Conservation (phyloP, 2,329 filamentous ascomycete genomes). For the Phialemoniopsis sp. region DNA sequence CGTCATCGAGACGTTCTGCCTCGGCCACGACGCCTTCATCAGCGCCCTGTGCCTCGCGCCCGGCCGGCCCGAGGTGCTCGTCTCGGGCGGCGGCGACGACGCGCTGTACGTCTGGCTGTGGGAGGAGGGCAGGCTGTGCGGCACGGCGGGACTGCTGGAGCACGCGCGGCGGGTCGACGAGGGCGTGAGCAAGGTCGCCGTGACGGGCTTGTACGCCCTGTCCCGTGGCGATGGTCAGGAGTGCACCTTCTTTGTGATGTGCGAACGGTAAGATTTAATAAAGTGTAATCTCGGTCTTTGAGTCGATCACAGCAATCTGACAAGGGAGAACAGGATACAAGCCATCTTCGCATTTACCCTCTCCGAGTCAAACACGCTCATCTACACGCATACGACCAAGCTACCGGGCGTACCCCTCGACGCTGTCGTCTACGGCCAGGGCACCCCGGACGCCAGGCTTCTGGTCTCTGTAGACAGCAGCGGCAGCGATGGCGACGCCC, state of each 20-base stretch:
- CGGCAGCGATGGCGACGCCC: conserved; percentile 4
- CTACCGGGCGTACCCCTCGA: conserved; percentile 65
- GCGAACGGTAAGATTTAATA: conserved; percentile 40
- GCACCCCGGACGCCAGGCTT: conserved; percentile 16
- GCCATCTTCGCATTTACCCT: conserved; percentile 65
- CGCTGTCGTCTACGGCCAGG: neutral
- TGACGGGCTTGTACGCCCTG: conserved; percentile 36
- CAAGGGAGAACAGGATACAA: conserved; percentile 43
- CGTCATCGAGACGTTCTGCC: conserved; percentile 83
- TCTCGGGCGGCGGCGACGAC: conserved; percentile 85
- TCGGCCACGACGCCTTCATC: conserved; percentile 85
- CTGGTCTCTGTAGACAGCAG: conserved; percentile 34
- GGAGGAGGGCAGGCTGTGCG: conserved; percentile 50
- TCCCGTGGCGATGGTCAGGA: conserved; percentile 10
- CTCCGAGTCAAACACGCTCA: conserved; percentile 38
- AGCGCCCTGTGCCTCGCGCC: conserved; percentile 63
- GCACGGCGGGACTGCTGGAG: conserved; percentile 47
- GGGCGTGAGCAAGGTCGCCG: conserved; percentile 37
- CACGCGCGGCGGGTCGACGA: conserved; percentile 30
- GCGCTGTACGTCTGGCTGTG: conserved; percentile 82
- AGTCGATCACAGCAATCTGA: no score
- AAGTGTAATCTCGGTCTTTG: no score
- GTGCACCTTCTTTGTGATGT: conserved; percentile 29
- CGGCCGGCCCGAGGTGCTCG: conserved; percentile 53
- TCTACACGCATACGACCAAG: conserved; percentile 43